Evolutionary conservation across 768 basidiomycete genomes (phyloP).

Genomic region (Suillus plorans): DNA sequence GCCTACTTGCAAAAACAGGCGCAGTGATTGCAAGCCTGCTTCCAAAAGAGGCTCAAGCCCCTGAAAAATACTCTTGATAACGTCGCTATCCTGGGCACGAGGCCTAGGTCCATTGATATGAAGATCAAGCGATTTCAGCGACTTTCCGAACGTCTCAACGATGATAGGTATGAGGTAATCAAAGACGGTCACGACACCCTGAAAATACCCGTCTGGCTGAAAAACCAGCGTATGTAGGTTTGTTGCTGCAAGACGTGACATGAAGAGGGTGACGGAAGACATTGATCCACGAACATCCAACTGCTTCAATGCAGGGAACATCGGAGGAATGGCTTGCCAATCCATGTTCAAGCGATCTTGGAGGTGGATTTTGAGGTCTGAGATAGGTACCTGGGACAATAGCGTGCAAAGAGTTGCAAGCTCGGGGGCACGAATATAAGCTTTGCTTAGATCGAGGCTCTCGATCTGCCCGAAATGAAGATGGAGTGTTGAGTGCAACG

Average conservation of each 20-base stretch:
- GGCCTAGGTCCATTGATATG: slow-evolving; percentile 5
- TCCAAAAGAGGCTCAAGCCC: slow-evolving; percentile 4
- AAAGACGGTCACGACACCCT: not conserved
- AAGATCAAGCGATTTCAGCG: slow-evolving; percentile 8
- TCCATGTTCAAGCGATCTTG: slow-evolving; percentile 2
- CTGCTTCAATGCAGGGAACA: slow-evolving; percentile 3
- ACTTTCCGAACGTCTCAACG: not conserved
- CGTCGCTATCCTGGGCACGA: not conserved
- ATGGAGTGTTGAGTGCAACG: not conserved
- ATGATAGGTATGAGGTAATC: slow-evolving; percentile 4
- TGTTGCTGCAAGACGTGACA: slow-evolving; percentile 2
- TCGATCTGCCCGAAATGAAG: not conserved
- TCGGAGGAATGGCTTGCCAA: slow-evolving; percentile 1
- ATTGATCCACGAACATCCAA: slow-evolving; percentile 7
- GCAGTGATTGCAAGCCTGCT: slow-evolving; percentile 6
- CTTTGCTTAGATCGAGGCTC: slow-evolving; percentile 4
- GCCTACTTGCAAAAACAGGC: not conserved
- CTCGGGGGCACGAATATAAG: not conserved
- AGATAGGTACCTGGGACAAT: slow-evolving; percentile 1
- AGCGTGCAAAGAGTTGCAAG: not conserved
- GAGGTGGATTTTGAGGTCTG: slow-evolving; percentile 3
- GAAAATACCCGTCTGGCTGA: slow-evolving; percentile 3
- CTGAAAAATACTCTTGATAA: not conserved
- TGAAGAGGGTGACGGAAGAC: slow-evolving; percentile 1
- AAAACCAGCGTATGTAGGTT: slow-evolving; percentile 1